Base-by-base conservation (phyloP, 1,284 basidiomycete species). In the Puccinia novopanici region DNA sequence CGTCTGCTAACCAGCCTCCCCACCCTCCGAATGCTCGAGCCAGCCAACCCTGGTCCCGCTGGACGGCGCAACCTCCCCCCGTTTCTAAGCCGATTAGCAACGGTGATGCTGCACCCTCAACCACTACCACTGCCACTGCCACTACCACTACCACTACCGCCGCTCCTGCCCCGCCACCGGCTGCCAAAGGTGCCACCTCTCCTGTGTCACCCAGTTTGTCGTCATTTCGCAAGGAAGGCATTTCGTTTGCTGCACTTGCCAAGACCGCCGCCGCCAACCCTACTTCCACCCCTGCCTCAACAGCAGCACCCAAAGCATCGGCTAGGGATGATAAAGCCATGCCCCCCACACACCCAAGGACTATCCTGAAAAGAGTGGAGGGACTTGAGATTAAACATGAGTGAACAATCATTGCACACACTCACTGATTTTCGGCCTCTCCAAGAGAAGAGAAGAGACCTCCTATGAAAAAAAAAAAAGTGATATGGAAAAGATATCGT, bases 211-310 rank as follows among this genome's bases (percentile, higher is more conserved):
- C 75, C 61, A 78, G 50, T 59, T 24, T 70, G 34, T 68, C 63
- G 30, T 78, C 75, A 27, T 78, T 78, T 24, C 63, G 75, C n/a
- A 78, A 78, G 59, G 75, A 78, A 27, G 75, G 75, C 55, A 59
- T 78, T 48, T 78, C 75, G 37, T 78, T 78, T 71, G 75, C 75
- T 9, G 63, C 75, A n/a, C 75, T 78, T 27, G 75, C 75, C 50
- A 78, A 78, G 34, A 68, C 75, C 30, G 75, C 75, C 27, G 75
- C 63, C n/a, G 37, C 74, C 42, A 63, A 24, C 15, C 15, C 75
- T n/a, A 30, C 48, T 34, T 15, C 75, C 19, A 37, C 0, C 12
- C 24, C 63, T 42, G 50, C 48, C 55, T n/a, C 52, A 30, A 50
- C 45, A 34, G 19, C 67, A 30, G 45, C 10, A 8, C 17, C 67